Base-by-base conservation (phyloP, 768 basidiomycete genomes). In the Tulasnella sp. region DNA sequence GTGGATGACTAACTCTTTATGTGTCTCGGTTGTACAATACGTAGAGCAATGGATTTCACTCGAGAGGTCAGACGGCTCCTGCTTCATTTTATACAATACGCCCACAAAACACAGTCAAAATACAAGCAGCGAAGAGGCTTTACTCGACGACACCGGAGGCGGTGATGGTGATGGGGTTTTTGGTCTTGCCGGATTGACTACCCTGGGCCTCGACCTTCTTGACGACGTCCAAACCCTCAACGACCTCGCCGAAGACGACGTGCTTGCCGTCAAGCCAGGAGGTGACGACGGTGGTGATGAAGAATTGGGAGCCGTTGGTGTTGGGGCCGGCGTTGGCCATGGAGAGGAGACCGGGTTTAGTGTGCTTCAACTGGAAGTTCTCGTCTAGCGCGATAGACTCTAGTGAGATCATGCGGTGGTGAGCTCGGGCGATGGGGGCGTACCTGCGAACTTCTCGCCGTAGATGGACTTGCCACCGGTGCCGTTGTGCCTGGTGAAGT, bases 281-380 rank as follows among this genome's bases (percentile, higher is more conserved):
- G 29, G 81, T 79, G 32, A 78, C 76, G 17, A 73, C 76, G 37
- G 80, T 81, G 3, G 82, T 83, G 72, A 83, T 80, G 75, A 82
- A 83, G 77, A 82, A 83, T 79, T 83, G 82, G n/a, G 82, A 83
- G 11, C 84, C 83, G 77, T 86, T 86, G 69, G 84, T 82, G 77
- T 85, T 78, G 12, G 82, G 81, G 14, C 85, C 85, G 65, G 83
- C 80, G 77, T 86, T 86, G 42, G 85, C 85, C 80, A 82, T 84
- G 37, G 84, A 85, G 65, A 86, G 80, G 22, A 83, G 75, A 39
- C 82, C 82, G 5, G 80, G 77, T 67, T 78, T 80, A 77, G 79
- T 76, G 75, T 83, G 83, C 71, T 76, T 77, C 39, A 81, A 26
- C 29, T 77, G 71, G 75, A 83, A 82, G 77, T 78, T 81, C 76